These are phyloP conservation scores for Penicillium freii DNA, from an alignment of 2,329 filamentous ascomycete species.

Conservation along the genomic window DNA sequence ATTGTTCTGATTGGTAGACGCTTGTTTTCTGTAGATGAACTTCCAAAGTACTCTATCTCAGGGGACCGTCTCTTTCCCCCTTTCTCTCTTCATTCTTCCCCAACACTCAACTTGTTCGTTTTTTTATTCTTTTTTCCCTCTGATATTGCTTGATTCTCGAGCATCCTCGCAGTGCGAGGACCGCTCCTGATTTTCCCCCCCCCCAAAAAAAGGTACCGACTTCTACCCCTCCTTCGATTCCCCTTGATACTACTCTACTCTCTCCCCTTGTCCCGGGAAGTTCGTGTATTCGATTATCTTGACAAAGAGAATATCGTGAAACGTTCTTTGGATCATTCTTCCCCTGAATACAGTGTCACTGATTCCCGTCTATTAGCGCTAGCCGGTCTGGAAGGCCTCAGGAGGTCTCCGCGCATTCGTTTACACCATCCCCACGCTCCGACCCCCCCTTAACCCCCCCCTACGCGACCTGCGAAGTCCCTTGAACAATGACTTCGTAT, in stretches of 20 bases:
- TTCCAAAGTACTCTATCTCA: constrained; percentile 9
- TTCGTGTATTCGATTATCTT: background rate
- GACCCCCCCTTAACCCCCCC: background rate
- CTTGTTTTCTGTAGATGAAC: constrained; percentile 26
- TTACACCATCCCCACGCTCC: constrained; percentile 6
- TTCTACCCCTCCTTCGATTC: constrained; percentile 6
- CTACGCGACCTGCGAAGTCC: constrained; percentile 4
- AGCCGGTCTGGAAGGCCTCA: constrained; percentile 19
- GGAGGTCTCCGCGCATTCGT: constrained; percentile 26
- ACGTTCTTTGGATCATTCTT: background rate
- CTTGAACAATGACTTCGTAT: constrained; percentile 32
- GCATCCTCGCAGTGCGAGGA: constrained; percentile 29
- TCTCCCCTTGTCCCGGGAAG: background rate
- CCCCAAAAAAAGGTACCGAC: constrained; percentile 6
- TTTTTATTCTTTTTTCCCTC: constrained; percentile 2
- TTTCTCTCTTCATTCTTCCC: constrained; percentile 8
- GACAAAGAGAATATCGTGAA: background rate
- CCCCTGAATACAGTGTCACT: constrained; percentile 1
- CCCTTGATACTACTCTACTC: constrained; percentile 2
- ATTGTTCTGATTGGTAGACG: constrained; percentile 17
- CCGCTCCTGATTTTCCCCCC: constrained; percentile 14
- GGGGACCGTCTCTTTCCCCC: constrained; percentile 9
- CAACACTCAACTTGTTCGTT: background rate
- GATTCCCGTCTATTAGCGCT: constrained; percentile 9
- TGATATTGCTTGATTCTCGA: constrained; percentile 10